phyloP scores from a whole-genome alignment of 331 rosid species.

The Malus hybrid region DNA sequence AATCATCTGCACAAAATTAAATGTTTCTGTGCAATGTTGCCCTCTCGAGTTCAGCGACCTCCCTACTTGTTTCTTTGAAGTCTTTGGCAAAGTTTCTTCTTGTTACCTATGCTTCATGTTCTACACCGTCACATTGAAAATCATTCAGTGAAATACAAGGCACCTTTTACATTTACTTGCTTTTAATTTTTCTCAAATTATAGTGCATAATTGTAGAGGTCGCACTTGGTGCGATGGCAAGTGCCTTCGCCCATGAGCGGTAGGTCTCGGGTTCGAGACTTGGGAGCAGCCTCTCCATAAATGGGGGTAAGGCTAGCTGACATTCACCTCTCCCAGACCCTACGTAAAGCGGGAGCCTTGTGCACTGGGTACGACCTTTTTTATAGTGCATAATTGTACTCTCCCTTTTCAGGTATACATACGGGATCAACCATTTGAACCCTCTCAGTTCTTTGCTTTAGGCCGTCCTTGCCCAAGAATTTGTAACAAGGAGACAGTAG shows the following conservation, averaged over 20 bases:
- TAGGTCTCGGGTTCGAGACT: no score
- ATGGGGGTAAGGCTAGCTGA: no score
- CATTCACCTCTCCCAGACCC: no score
- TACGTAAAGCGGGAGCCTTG: no score
- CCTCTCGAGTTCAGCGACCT: not conserved
- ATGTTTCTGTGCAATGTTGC: not conserved
- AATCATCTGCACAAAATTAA: not conserved
- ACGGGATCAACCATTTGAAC: slow-evolving; percentile 72
- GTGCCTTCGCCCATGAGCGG: no score
- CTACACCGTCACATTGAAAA: not conserved
- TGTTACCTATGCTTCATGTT: not conserved
- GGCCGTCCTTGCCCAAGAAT: slow-evolving; percentile 71
- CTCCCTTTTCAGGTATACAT: slow-evolving; percentile 59
- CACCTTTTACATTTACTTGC: not conserved
- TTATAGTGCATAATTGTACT: not conserved
- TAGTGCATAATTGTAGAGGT: not conserved
- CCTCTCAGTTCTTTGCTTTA: slow-evolving; percentile 64
- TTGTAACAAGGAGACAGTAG: slow-evolving; percentile 51
- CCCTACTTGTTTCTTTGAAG: not conserved
- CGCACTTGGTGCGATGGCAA: no score
- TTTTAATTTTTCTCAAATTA: not conserved
- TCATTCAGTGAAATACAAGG: not conserved
- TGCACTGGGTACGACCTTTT: no score
- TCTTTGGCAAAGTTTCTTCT: not conserved
- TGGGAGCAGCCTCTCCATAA: no score